phyloP scores from a whole-genome alignment of 768 basidiomycete species.

The Suillus occidentalis region DNA sequence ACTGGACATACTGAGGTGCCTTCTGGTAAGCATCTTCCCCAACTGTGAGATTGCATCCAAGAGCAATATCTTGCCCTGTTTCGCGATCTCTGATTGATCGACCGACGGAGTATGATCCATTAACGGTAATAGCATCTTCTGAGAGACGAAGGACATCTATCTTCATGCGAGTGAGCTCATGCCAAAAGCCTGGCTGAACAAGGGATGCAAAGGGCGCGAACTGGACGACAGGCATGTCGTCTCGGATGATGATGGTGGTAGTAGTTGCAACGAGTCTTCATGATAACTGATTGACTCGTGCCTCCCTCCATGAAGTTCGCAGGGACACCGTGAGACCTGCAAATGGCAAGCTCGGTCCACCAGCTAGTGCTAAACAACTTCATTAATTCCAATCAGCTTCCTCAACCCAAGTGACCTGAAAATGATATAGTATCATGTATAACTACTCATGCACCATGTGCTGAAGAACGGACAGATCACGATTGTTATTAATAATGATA shows the following conservation, averaged over 20 bases:
- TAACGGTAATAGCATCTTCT: constrained; percentile 63
- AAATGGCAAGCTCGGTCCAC: constrained; percentile 2
- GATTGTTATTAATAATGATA: not conserved
- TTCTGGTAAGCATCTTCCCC: constrained; percentile 65
- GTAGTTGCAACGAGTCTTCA: constrained; percentile 3
- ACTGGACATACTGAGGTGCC: constrained; percentile 38
- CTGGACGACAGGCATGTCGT: constrained; percentile 64
- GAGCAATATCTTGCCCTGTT: constrained; percentile 68
- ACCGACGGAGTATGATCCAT: constrained; percentile 70
- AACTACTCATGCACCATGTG: not conserved
- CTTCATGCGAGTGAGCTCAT: constrained; percentile 84
- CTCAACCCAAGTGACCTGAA: not conserved
- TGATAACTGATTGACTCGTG: not conserved
- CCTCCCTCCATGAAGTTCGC: not conserved
- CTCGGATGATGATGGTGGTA: constrained; percentile 1
- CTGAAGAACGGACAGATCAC: not conserved
- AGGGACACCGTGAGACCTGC: not conserved
- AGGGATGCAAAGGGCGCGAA: constrained; percentile 87
- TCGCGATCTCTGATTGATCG: constrained; percentile 73
- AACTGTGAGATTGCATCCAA: constrained; percentile 67
- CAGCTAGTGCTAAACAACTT: not conserved
- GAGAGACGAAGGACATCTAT: constrained; percentile 86
- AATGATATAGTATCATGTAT: not conserved
- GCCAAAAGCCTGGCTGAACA: constrained; percentile 92
- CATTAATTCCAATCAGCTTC: not conserved